These are phyloP conservation scores for Fagus sylvatica DNA, from an alignment of 306 rosid genomes.

Conservation along the genomic window DNA sequence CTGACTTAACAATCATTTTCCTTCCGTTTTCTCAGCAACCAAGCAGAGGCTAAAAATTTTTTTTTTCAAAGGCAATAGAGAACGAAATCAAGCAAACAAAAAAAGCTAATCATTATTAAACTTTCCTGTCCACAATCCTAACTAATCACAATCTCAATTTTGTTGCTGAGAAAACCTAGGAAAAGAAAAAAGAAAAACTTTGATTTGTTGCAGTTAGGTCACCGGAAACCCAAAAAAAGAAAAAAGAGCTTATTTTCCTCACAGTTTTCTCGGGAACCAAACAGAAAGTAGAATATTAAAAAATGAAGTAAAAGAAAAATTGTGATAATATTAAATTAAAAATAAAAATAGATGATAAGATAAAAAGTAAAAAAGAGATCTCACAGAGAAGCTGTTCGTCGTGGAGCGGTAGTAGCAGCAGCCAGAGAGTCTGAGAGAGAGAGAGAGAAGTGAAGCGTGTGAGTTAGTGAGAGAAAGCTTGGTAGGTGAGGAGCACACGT, in stretches of 20 bases:
- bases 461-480: constrained; percentile 20
- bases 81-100: neutral
- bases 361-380: neutral
- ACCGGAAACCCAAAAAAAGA: neutral
- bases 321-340: neutral
- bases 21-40: neutral
- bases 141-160: neutral
- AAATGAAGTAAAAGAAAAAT: neutral
- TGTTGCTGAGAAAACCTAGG: neutral
- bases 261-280: constrained; percentile 15
- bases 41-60: neutral
- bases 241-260: neutral
- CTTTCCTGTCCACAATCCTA: neutral
- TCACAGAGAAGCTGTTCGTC: constrained; percentile 14
- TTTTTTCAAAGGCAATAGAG: no score
- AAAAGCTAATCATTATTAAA: neutral
- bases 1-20: neutral
- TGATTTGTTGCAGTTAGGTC: neutral
- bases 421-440: constrained; percentile 20
- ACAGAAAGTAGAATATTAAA: constrained; percentile 5
- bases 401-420: constrained; percentile 25
- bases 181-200: neutral
- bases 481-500: constrained; percentile 37
- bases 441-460: constrained; percentile 36
- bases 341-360: neutral